phyloP scores from a whole-genome alignment of 306 rosid genomes.

The Inga laurina region DNA sequence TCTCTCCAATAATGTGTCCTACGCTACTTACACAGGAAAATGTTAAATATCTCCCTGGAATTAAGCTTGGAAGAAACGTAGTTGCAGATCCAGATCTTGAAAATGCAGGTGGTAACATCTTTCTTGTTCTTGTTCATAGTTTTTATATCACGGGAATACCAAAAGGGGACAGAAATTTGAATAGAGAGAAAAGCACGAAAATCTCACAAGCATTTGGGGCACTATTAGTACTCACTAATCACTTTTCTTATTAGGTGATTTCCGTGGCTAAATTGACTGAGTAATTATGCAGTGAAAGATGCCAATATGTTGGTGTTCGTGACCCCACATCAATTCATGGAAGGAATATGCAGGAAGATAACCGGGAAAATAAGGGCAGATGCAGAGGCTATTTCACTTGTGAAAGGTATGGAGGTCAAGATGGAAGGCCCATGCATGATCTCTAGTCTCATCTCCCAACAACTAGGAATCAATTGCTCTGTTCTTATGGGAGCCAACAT shows the following conservation, averaged over 20 bases:
- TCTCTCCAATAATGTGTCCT: background rate
- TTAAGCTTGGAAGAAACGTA: constrained; percentile 87
- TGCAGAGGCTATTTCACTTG: constrained; percentile 82
- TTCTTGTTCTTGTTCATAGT: background rate
- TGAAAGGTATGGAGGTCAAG: constrained; percentile 97
- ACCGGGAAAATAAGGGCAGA: constrained; percentile 63
- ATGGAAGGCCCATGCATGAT: constrained; percentile 97
- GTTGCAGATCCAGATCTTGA: constrained; percentile 85
- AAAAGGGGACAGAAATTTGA: background rate
- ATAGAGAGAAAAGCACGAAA: background rate
- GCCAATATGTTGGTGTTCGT: constrained; percentile 91
- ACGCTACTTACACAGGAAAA: constrained; percentile 62
- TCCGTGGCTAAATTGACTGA: constrained; percentile 5
- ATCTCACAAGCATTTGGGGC: background rate
- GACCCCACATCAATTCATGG: constrained; percentile 93
- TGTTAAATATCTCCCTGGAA: constrained; percentile 84
- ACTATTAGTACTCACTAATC: background rate
- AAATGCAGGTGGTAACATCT: constrained; percentile 58
- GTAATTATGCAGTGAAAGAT: constrained; percentile 62
- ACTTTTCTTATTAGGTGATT: background rate
- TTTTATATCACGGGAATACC: background rate
- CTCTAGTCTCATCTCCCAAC: constrained; percentile 71
- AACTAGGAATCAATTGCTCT: constrained; percentile 75
- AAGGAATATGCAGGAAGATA: constrained; percentile 75
- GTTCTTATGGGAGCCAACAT: constrained; percentile 96